Percentiles rank a stretch among this genome's conserved stretches.
Evolutionary conservation across 2,329 filamentous ascomycete species (phyloP).

Genomic region (Cladosporium halotolerans): DNA sequence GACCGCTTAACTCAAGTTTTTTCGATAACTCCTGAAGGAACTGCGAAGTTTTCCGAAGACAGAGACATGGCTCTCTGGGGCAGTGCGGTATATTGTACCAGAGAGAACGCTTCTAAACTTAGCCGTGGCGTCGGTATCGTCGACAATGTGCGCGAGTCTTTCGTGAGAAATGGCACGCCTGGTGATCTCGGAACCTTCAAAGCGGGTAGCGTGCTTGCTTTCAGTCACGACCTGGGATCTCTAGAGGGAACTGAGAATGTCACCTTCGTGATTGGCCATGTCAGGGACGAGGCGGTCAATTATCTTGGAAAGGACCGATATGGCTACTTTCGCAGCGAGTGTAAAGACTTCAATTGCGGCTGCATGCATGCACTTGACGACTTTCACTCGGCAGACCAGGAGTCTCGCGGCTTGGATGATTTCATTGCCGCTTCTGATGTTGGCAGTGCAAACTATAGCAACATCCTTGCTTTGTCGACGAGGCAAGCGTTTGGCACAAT

Average conservation of each 20-base stretch:
- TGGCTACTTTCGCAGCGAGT: constrained; percentile 35
- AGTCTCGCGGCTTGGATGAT: constrained; percentile 26
- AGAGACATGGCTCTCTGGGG: constrained; percentile 40
- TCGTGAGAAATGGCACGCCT: constrained; percentile 29
- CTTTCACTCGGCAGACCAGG: constrained; percentile 31
- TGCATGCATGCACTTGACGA: constrained; percentile 37
- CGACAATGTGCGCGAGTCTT: constrained; percentile 27
- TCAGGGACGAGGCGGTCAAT: constrained; percentile 36
- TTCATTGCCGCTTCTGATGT: constrained; percentile 16
- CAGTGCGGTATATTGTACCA: constrained; percentile 36
- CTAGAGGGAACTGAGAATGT: constrained; percentile 27
- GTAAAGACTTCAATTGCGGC: constrained; percentile 30
- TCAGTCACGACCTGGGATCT: constrained; percentile 36
- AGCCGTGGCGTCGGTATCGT: constrained; percentile 29
- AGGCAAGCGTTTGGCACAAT: constrained; percentile 47
- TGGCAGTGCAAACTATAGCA: constrained; percentile 32
- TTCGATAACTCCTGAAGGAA: constrained; percentile 29
- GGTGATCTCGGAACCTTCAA: constrained; percentile 22
- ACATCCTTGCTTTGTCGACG: constrained; percentile 35
- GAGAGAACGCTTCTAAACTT: constrained; percentile 22
- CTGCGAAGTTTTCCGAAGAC: constrained; percentile 30
- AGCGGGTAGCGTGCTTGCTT: constrained; percentile 29
- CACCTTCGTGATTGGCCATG: constrained; percentile 39
- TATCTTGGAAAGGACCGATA: constrained; percentile 37
- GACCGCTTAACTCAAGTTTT: constrained; percentile 26